Conservation (phyloP, 805 yeast species). For the Hanseniaspora valbyensis region DNA sequence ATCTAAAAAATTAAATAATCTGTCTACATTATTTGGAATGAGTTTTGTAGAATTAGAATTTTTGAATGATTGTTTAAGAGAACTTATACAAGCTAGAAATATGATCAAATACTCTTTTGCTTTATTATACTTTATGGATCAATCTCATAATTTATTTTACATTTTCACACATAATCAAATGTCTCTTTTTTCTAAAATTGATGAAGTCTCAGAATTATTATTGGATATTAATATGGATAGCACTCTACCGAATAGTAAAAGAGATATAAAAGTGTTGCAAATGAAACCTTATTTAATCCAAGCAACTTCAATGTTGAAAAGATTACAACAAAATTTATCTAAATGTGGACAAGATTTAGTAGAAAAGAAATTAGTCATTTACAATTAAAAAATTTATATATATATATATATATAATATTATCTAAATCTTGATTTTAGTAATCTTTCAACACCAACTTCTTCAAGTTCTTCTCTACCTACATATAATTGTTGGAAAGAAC, state of each 20-base stretch:
- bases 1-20: constrained; percentile 47
- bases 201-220: constrained; percentile 53
- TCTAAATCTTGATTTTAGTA: constrained; percentile 73
- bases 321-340: neutral
- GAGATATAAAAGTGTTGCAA: constrained; percentile 15
- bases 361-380: constrained; percentile 2
- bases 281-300: constrained; percentile 6
- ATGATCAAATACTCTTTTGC: constrained; percentile 87
- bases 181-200: constrained; percentile 53
- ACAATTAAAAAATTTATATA: constrained; percentile 1
- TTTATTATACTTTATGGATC: constrained; percentile 54
- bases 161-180: constrained; percentile 65
- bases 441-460: constrained; percentile 75
- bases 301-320: constrained; percentile 3
- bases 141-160: constrained; percentile 40
- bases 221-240: constrained; percentile 31
- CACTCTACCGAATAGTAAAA: constrained; percentile 30
- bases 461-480: constrained; percentile 77
- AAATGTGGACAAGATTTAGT: constrained; percentile 8
- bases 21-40: constrained; percentile 53
- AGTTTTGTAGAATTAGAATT: constrained; percentile 88
- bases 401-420: constrained; percentile 24
- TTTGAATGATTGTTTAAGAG: constrained; percentile 58
- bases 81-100: constrained; percentile 56
- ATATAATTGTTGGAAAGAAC: constrained; percentile 93